phyloP scores from a whole-genome alignment of 345 rosid species.

The Brassica cretica region DNA sequence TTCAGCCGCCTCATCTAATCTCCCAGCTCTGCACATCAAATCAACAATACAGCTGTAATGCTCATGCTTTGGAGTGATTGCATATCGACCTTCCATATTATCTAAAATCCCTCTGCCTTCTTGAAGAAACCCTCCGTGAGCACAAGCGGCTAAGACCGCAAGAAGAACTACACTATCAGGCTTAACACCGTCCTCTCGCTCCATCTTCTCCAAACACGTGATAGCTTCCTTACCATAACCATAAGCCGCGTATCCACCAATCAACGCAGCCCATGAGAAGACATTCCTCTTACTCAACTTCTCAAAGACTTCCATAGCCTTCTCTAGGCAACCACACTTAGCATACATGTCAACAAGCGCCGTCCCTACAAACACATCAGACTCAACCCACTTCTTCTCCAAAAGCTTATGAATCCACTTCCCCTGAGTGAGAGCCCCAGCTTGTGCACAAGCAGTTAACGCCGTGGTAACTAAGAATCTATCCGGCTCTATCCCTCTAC shows the following conservation, averaged over 20 bases:
- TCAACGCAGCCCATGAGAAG: conserved; percentile 59
- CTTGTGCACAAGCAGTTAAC: conserved; percentile 57
- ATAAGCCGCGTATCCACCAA: conserved; percentile 50
- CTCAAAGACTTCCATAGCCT: conserved; percentile 49
- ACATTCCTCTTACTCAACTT: conserved; percentile 50
- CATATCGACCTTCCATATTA: conserved; percentile 46
- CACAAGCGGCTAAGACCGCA: conserved; percentile 52
- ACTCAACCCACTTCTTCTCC: conserved; percentile 39
- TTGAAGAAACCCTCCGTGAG: conserved; percentile 51
- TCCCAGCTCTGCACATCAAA: conserved; percentile 59
- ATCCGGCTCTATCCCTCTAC: conserved; percentile 49
- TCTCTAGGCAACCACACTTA: conserved; percentile 56
- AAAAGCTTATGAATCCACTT: conserved; percentile 57
- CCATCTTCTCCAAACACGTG: conserved; percentile 48
- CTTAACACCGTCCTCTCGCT: conserved; percentile 40
- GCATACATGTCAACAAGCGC: conserved; percentile 65
- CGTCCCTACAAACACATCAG: conserved; percentile 53
- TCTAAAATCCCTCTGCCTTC: conserved; percentile 47
- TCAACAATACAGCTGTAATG: conserved; percentile 65
- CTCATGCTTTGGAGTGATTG: conserved; percentile 54
- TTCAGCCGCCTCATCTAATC: conserved; percentile 49
- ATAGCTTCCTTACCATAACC: conserved; percentile 52
- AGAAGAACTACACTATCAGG: conserved; percentile 60
- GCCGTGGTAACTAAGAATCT: conserved; percentile 51
- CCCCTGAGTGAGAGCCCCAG: conserved; percentile 53